A percentile compares a stretch with the other conserved stretches of the same genome.
These are phyloP conservation scores for Backusella psychrophila DNA, from an alignment of 192 early-diverging fungal genomes.

Conservation along the genomic window DNA sequence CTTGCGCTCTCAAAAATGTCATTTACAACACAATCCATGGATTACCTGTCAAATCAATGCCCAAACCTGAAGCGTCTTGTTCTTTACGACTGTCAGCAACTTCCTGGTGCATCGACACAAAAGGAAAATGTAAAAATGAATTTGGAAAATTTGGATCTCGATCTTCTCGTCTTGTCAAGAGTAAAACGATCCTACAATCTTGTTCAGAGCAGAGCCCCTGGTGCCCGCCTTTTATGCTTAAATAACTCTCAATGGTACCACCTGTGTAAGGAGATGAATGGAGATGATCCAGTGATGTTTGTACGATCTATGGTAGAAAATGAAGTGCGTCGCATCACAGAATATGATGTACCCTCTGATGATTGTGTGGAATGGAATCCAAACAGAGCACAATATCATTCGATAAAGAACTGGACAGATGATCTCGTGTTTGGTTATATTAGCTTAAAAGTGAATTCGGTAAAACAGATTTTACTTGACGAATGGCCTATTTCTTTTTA, in stretches of 20 bases:
- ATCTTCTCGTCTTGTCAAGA: neutral
- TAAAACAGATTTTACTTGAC: neutral
- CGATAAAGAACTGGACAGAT: neutral
- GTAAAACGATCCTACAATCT: neutral
- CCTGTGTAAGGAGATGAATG: neutral
- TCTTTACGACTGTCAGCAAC: neutral
- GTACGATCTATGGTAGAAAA: neutral
- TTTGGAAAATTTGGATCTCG: neutral
- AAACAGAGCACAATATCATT: neutral
- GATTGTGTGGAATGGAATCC: neutral
- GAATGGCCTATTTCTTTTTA: neutral
- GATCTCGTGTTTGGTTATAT: slow-evolving; percentile 1
- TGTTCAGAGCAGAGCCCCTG: neutral
- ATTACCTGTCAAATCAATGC: neutral
- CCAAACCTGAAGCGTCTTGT: neutral
- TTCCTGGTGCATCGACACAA: neutral
- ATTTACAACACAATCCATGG: neutral
- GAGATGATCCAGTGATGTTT: neutral
- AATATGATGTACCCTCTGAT: neutral
- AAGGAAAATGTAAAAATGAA: neutral
- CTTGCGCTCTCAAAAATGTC: neutral
- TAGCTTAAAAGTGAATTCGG: neutral
- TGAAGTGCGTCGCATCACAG: neutral
- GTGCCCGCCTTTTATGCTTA: neutral
- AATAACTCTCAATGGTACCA: neutral